These are phyloP conservation scores for Pseudogymnoascus sp. DNA, from an alignment of 2,329 filamentous ascomycete genomes.

Conservation along the genomic window DNA sequence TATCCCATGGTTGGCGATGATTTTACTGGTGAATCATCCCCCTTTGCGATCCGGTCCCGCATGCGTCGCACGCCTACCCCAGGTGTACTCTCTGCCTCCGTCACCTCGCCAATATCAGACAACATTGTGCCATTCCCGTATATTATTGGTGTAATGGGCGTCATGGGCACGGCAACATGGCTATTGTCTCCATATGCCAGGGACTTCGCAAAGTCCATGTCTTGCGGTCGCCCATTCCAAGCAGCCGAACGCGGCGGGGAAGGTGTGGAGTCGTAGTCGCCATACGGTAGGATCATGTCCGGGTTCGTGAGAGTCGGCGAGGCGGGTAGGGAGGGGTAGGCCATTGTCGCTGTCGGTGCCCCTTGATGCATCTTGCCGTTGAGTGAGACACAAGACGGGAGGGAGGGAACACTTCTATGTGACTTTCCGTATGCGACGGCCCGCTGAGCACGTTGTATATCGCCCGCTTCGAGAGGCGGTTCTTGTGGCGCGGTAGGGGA, in stretches of 20 bases:
- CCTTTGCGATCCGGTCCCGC: slow-evolving; percentile 23
- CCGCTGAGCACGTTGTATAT: background rate
- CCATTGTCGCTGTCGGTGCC: slow-evolving; percentile 22
- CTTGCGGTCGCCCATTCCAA: slow-evolving; percentile 24
- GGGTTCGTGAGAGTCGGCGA: slow-evolving; percentile 88
- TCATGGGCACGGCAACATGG: slow-evolving; percentile 37
- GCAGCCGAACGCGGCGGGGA: slow-evolving; percentile 32
- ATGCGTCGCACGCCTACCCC: slow-evolving; percentile 27
- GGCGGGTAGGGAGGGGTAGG: slow-evolving; percentile 48
- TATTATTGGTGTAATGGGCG: slow-evolving; percentile 56
- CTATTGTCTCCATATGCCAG: slow-evolving; percentile 24
- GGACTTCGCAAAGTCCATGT: slow-evolving; percentile 33
- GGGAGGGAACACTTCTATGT: background rate
- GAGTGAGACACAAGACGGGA: slow-evolving; percentile 1
- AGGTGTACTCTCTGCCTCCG: slow-evolving; percentile 43
- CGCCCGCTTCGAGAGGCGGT: background rate
- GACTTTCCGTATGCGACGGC: background rate
- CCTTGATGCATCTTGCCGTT: slow-evolving; percentile 12
- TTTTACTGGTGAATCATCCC: slow-evolving; percentile 26
- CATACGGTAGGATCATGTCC: slow-evolving; percentile 85
- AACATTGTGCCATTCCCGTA: slow-evolving; percentile 64
- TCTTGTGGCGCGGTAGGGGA: background rate
- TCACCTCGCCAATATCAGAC: slow-evolving; percentile 55
- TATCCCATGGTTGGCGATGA: slow-evolving; percentile 41
- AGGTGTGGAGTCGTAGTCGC: slow-evolving; percentile 50